Evolutionary conservation across 1,284 basidiomycete species (phyloP), one percentile per base, ranked within the genome.

Genomic region (Singerocomus inundabilis): DNA sequence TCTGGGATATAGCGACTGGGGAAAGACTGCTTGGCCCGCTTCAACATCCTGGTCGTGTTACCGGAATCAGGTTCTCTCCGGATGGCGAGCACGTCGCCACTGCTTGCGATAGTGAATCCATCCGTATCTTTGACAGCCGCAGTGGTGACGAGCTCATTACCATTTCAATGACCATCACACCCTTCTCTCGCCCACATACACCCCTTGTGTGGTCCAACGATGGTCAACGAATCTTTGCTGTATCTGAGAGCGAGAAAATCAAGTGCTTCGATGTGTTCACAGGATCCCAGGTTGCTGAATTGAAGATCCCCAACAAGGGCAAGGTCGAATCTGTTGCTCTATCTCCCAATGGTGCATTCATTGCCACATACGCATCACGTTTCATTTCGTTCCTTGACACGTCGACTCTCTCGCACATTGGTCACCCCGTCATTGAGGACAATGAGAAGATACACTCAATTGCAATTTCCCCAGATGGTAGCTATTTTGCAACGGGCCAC

Each of bases 171-270:
- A 11, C 21, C 7, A 1, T 16, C 9, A 7, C 38, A 2, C 21
- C 21, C 21, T 8, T 28, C 38, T 1, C 11, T 1, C 1, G 7
- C 9, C 5, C 32, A 32, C 5, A 24, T 32, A 51, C 50, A 6
- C 49, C 50, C 0, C 33, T 51, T 13, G 39, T 50, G 1, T 51
- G 49, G 49, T 51, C 49, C 6, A 28, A 28, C 2, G 16, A 37
- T 4, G 15, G 33, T 3, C 9, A 24, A 12, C 29, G 8, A 5
- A 46, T 51, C 11, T 32, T 37, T 5, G n/a, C n/a, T 1, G n/a
- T 21, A 10, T 46, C 39, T 1, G 11, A 25, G 0, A 8, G 31
- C 15, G 15, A 4, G 2, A 52, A 13, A 18, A 24, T 51, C 33
- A 25, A 5, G 5, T 52, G 30, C 15, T 51, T 52, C 4, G 12